These are phyloP conservation scores for Tetracentron sinense DNA, from an alignment of 164 flowering plant genomes.

Conservation along the genomic window DNA sequence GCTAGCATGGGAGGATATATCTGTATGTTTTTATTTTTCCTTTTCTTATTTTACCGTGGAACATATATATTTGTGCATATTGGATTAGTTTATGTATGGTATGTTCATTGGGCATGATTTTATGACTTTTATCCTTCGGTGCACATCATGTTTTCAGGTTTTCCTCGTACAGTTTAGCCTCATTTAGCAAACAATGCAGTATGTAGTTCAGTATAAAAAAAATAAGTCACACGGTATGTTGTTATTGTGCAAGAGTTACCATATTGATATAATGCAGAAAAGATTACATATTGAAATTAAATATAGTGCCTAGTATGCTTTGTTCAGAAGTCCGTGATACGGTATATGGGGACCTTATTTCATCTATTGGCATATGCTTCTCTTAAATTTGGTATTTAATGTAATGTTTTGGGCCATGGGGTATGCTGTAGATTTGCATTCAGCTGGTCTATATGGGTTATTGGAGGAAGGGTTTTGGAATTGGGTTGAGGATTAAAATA, in stretches of 20 bases:
- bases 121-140: not conserved
- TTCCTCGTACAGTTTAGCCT: no score
- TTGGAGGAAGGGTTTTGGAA: no score
- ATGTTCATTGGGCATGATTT: not conserved
- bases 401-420: not conserved
- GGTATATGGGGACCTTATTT: no score
- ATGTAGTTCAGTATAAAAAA: no score
- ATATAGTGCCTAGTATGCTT: not conserved
- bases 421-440: not conserved
- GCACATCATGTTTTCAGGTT: no score
- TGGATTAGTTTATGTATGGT: not conserved
- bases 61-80: not conserved
- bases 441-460: not conserved
- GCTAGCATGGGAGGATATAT: constrained; percentile 99
- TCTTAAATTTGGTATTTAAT: not conserved
- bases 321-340: not conserved
- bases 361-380: not conserved
- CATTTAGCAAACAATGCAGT: no score
- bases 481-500: no score
- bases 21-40: constrained; percentile 35
- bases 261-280: no score
- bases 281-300: no score
- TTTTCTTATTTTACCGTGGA: not conserved
- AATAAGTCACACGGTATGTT: no score
- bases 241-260: no score